Evolutionary conservation across 164 flowering plant species (phyloP), one percentile per base, ranked within the genome.

Genomic region (Vitis vinifera): DNA sequence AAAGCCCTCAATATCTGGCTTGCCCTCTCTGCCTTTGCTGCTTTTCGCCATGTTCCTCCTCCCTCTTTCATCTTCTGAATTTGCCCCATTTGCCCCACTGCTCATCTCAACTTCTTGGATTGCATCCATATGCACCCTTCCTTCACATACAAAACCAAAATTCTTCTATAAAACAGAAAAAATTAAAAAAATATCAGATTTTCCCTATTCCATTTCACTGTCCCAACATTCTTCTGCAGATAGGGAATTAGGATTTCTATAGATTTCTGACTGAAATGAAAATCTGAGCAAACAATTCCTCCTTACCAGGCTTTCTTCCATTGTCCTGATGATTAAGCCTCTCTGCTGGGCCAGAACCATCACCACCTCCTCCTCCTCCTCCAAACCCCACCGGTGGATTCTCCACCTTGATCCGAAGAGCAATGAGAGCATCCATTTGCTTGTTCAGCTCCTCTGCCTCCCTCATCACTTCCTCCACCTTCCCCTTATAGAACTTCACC

Each of bases 371-470:
- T 4, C 44, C 57, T 59, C 10, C 58, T 5, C 15, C 27, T 53
- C 49, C 69, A 3, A 59, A 47, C 59, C 62, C 48, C 5, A 78
- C 75, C 6, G 48, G 17, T 2, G 87, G 88, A 13, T 85, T 81
- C 16, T 90, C 90, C 0, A 92, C 92, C 76, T 72, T 86, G 44
- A 87, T 65, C 65, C 93, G 65, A n/a, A 90, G 74, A 27, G 92
- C 94, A 73, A 89, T 90, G 50, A 89, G 72, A 15, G 87, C 90
- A 76, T 89, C 81, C 94, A 90, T 89, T 66, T 92, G 98, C 14
- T 66, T 80, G 17, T 78, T 89, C 75, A 92, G 74, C n/a, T 80
- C 73, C 8, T 79, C 83, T 0, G 94, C 98, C 57, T 89, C 91
- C 13, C 51, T 69, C 80, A 86, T 57, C 66, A 83, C 78, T 47